Percentiles rank a stretch among this genome's conserved stretches.
These are phyloP conservation scores for Aureobasidium melanogenum DNA, from an alignment of 2,329 filamentous ascomycete genomes.

Conservation along the genomic window DNA sequence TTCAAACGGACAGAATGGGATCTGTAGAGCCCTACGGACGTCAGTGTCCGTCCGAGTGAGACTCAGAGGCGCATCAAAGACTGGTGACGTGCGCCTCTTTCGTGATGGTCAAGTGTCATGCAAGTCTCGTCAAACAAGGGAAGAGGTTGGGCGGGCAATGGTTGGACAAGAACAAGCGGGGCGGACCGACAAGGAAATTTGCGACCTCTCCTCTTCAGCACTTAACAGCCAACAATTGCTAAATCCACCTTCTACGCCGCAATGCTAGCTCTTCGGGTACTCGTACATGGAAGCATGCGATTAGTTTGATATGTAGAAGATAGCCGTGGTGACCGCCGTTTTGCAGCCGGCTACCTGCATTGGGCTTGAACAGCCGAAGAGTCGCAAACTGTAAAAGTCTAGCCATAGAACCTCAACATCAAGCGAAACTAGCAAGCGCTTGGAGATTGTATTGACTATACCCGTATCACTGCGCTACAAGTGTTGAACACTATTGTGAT, in stretches of 20 bases:
- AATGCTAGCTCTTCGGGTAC: not conserved
- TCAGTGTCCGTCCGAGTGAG: not conserved
- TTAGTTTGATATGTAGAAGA: not conserved
- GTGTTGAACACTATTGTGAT: not conserved
- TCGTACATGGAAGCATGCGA: not conserved
- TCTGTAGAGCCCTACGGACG: not conserved
- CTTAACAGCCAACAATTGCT: not conserved
- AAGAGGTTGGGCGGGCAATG: not conserved
- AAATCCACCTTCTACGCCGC: not conserved
- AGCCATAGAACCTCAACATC: not conserved
- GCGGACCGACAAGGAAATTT: not conserved
- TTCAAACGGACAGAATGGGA: not conserved
- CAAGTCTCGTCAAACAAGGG: not conserved
- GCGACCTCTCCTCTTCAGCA: not conserved
- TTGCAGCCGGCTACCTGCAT: not conserved
- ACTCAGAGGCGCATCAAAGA: not conserved
- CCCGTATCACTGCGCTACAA: not conserved
- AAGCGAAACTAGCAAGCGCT: not conserved
- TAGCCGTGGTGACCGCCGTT: constrained; percentile 1
- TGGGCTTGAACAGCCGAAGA: not conserved
- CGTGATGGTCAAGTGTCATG: constrained; percentile 6
- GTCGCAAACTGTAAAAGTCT: not conserved
- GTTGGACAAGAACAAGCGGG: not conserved
- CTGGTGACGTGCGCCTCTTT: constrained; percentile 1
- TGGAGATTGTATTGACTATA: not conserved